Conservation (phyloP, 257 asterid genomes). For the Cynanchum wilfordii region DNA sequence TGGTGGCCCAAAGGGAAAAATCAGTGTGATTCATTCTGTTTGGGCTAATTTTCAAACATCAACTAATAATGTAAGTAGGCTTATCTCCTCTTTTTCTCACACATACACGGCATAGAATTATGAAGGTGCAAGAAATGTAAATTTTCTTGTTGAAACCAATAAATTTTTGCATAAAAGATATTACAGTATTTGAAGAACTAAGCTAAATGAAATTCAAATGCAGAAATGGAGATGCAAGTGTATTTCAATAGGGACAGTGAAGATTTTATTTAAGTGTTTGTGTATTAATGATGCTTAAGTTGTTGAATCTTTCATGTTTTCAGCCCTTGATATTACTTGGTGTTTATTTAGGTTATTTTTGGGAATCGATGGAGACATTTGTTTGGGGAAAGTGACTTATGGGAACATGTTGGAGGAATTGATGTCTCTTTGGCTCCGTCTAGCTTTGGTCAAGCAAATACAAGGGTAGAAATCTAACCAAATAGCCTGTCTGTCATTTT, state of each 20-base stretch:
- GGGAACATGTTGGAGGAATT: constrained; percentile 98
- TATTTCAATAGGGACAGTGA: neutral
- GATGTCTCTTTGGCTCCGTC: constrained; percentile 83
- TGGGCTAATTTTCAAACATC: constrained; percentile 97
- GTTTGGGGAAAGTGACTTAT: constrained; percentile 83
- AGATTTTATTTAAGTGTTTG: neutral
- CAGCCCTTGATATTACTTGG: constrained; percentile 15
- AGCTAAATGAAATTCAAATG: neutral
- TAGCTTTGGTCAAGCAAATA: constrained; percentile 96
- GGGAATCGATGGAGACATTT: constrained; percentile 94
- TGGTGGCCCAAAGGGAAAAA: constrained; percentile 61
- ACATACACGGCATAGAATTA: neutral
- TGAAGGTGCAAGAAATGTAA: neutral
- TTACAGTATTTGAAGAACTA: neutral
- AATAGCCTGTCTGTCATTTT: neutral
- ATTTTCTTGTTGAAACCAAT: neutral
- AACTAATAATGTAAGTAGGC: constrained; percentile 54
- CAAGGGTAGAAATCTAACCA: constrained; percentile 49
- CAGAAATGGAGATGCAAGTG: neutral
- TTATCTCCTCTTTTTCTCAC: constrained; percentile 1
- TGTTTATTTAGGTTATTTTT: constrained; percentile 61
- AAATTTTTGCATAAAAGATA: neutral
- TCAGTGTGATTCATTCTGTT: constrained; percentile 75
- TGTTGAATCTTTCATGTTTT: neutral
- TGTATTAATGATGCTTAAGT: neutral